Base-by-base conservation (phyloP, 495 filamentous ascomycete species). In the Tuber umbilicatum region DNA sequence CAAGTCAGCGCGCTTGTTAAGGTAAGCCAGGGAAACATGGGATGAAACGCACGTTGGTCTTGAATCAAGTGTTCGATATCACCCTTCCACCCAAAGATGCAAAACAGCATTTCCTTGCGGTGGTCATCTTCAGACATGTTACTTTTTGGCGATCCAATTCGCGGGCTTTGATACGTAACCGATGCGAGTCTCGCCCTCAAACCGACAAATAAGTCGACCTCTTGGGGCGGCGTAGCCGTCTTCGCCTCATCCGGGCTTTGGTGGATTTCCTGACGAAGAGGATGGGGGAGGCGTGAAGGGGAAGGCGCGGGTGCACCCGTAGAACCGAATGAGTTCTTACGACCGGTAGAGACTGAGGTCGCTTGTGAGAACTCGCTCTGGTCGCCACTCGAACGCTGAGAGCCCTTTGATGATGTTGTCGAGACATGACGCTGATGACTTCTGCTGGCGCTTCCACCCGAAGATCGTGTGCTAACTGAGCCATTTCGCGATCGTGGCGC, bases 11-110 rank as follows among this genome's bases (percentile, higher is more conserved):
- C 73, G 50, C 45, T 19, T 19, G 27, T 35, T 21, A 50, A 71
- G 70, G n/a, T 43, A 75, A 41, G 5, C 69, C 50, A 19, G 39
- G 27, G 40, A 75, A 64, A 70, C 60, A 60, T 71, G n/a, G 70
- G 14, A 76, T 75, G 69, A 78, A 75, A 80, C 68, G 45, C 31
- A 89, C 88, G 79, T 79, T 99, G 96, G 83, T 98, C 95, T 39
- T 89, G 89, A 70, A 99, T 90, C 80, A 99, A 84, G 50, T 89
- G 89, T 70, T 94, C 88, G 71, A 93, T 90, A 80, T 97, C 93
- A 70, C 91, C 91, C 73, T 93, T 90, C 93, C 94, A 98, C 16
- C 95, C 96, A 85, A 99, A 99, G 1, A 99, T 93, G 41, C 93
- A 91, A 81, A 89, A 93, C 31, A 99, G 86, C 96, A 98, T 98